A percentile compares a stretch with the other conserved stretches of the same genome.
phyloP scores from a whole-genome alignment of 257 asterid genomes.

The Fraxinus anomala region DNA sequence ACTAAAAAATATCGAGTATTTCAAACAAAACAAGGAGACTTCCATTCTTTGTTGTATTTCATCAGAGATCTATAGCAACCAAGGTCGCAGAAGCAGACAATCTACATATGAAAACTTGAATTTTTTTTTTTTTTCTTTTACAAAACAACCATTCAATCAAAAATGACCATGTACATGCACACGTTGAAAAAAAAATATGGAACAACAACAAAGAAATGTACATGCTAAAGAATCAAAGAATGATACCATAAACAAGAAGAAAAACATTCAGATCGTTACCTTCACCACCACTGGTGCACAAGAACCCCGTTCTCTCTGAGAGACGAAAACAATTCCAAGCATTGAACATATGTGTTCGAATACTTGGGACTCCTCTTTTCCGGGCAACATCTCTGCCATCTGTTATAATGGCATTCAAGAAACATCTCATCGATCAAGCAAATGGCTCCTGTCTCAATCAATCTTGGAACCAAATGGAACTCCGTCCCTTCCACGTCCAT shows the following conservation, averaged over 20 bases:
- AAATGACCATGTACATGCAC: not conserved
- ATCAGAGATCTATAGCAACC: not conserved
- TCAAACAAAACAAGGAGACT: not conserved
- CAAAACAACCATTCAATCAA: not conserved
- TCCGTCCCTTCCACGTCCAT: constrained; percentile 99
- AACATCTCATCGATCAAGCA: constrained; percentile 91
- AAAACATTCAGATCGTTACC: not conserved
- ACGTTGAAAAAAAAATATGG: not conserved
- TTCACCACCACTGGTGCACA: constrained; percentile 76
- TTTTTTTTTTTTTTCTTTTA: not conserved
- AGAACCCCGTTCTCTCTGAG: constrained; percentile 62
- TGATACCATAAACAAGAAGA: not conserved
- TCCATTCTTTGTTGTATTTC: not conserved
- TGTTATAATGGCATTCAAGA: constrained; percentile 91
- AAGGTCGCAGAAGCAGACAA: not conserved
- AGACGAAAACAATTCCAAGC: constrained; percentile 58
- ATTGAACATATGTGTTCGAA: constrained; percentile 77
- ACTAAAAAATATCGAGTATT: no score
- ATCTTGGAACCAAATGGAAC: constrained; percentile 80
- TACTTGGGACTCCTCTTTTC: constrained; percentile 85
- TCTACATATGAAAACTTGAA: not conserved
- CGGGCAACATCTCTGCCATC: constrained; percentile 99
- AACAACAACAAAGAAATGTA: not conserved
- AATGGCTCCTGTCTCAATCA: constrained; percentile 80
- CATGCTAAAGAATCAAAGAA: constrained; percentile 6